phyloP scores from a whole-genome alignment of 371 early-diverging fungal species.

The Rhizopus sp. region DNA sequence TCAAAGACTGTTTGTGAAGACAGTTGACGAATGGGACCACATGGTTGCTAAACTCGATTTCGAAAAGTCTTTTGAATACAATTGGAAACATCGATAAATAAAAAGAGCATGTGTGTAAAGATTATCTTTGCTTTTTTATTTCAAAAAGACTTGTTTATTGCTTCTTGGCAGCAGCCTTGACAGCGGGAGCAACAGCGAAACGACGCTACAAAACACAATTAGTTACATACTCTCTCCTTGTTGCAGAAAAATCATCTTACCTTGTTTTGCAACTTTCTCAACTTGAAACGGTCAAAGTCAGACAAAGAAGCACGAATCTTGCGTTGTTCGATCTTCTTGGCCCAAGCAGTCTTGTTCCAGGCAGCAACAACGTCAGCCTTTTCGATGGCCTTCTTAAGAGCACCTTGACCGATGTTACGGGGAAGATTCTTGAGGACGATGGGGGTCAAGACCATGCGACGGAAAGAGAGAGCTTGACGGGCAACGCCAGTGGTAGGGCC shows the following conservation, averaged over 20 bases:
- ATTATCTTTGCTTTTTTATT: slow-evolving; percentile 3
- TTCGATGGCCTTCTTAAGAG: slow-evolving; percentile 84
- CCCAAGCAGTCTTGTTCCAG: slow-evolving; percentile 93
- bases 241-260: slow-evolving; percentile 33
- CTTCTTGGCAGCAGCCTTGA: slow-evolving; percentile 51
- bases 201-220: slow-evolving; percentile 37
- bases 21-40: slow-evolving; percentile 50
- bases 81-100: slow-evolving; percentile 29
- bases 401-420: slow-evolving; percentile 77
- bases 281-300: slow-evolving; percentile 98
- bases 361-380: slow-evolving; percentile 76
- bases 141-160: slow-evolving; percentile 25
- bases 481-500: slow-evolving; percentile 96
- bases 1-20: slow-evolving; percentile 34
- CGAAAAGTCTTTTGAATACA: slow-evolving; percentile 29
- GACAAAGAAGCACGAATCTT: slow-evolving; percentile 75
- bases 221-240: background rate
- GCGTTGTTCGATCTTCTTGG: slow-evolving; percentile 89
- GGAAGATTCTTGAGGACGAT: slow-evolving; percentile 87
- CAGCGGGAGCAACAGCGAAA: slow-evolving; percentile 41
- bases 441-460: slow-evolving; percentile 88
- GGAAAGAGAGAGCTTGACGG: slow-evolving; percentile 88
- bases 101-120: background rate
- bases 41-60: slow-evolving; percentile 35
- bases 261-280: slow-evolving; percentile 83